phyloP scores from a whole-genome alignment of 2,329 filamentous ascomycete genomes.

The Stemphylium lycopersici region DNA sequence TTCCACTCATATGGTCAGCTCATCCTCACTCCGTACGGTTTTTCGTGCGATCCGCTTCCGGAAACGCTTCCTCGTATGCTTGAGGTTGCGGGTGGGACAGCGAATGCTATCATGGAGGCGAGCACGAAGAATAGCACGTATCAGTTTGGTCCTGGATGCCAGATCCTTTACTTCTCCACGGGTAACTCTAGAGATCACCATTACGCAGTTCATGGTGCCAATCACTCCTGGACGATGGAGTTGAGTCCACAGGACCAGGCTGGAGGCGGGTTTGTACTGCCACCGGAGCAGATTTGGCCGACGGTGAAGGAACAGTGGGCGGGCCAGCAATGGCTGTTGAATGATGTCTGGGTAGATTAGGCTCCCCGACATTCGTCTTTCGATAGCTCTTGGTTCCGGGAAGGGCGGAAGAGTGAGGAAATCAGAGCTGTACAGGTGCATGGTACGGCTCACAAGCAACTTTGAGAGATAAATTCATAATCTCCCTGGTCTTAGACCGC shows the following conservation, averaged over 20 bases:
- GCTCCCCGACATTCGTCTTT: neutral
- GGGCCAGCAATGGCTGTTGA: conserved; percentile 38
- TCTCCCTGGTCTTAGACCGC: no score
- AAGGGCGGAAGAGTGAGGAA: no score
- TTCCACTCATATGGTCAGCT: conserved; percentile 68
- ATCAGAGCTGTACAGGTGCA: no score
- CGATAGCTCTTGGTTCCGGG: no score
- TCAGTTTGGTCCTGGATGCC: conserved; percentile 59
- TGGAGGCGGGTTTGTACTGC: conserved; percentile 55
- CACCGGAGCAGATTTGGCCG: conserved; percentile 54
- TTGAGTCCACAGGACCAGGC: conserved; percentile 52
- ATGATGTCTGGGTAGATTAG: conserved; percentile 24
- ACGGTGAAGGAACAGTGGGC: conserved; percentile 55
- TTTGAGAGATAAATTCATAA: no score
- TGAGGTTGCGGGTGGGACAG: conserved; percentile 34
- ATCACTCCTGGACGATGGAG: conserved; percentile 56
- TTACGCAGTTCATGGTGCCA: conserved; percentile 48
- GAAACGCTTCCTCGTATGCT: conserved; percentile 58
- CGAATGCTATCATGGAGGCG: conserved; percentile 57
- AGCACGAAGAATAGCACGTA: conserved; percentile 38
- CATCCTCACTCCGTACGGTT: conserved; percentile 64
- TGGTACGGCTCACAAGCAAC: no score
- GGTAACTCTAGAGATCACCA: conserved; percentile 54
- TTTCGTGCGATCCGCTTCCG: conserved; percentile 43
- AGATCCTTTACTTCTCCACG: conserved; percentile 64